Base-by-base conservation (phyloP, 2,329 filamentous ascomycete genomes). In the Colletotrichum falcatum region DNA sequence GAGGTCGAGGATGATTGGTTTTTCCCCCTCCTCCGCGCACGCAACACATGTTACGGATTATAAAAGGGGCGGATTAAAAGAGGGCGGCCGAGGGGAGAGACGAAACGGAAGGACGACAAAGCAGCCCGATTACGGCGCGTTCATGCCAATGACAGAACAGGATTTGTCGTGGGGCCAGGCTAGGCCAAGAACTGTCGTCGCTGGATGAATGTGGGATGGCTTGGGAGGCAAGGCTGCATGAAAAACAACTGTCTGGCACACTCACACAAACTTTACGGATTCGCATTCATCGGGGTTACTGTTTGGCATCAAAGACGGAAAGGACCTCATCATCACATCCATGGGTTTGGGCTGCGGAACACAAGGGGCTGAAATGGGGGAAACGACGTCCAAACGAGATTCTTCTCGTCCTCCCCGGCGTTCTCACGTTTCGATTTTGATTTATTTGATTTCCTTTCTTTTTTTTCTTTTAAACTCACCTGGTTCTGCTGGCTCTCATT, bases 301-400 rank as follows among this genome's bases (percentile, higher is more conserved):
- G 64, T 59, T 69, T 65, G 69, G 60, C 65, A 71, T 71, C 53
- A 60, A 66, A 71, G 65, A 70, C 60, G 60, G 65, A 61, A 51
- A 37, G 68, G 59, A 44, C 51, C 26, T 55, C 48, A 68, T 61
- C 65, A 69, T 70, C 59, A n/a, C 61, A 61, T 48, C 33, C 28
- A 53, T 37, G 44, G 46, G 30, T 51, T 60, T 44, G 49, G 53
- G 35, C 20, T 53, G 26, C 20, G 46, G 65, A 9, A 60, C 28
- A 54, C 39, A 49, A 48, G 16, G 30, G 62, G 55, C 11, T 46
- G 54, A 48, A 42, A 62, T 23, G 48, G 49, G 42, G 51, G 26
- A 59, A 48, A 59, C 6, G 58, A 44, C 55, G 53, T 48, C 65
- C 65, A 58, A 48, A 35, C 54, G 54, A 49, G 28, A 23, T 11